phyloP scores from a whole-genome alignment of 163 green algal genomes.

The Coccomyxa subellipsoidea region DNA sequence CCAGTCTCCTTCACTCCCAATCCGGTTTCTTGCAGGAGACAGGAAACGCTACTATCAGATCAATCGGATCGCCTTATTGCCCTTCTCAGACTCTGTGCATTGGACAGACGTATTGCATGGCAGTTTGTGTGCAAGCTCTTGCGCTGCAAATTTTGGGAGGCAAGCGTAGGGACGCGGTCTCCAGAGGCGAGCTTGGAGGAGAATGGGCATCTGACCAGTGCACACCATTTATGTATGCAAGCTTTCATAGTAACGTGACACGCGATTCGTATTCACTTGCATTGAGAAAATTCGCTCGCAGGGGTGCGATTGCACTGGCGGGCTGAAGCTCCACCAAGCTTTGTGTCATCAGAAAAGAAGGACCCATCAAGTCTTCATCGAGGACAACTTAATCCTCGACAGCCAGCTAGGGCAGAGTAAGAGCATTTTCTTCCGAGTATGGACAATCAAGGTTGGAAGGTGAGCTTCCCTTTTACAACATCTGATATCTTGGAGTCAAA shows the following conservation, averaged over 20 bases:
- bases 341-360: too few species aligned
- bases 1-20: not conserved
- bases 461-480: not conserved
- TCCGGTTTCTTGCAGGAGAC: too few species aligned
- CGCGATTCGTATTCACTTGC: too few species aligned
- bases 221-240: too few species aligned
- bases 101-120: not conserved
- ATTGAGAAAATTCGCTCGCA: too few species aligned
- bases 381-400: not conserved
- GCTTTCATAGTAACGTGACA: too few species aligned
- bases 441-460: conserved; percentile 12
- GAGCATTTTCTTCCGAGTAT: not conserved
- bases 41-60: too few species aligned
- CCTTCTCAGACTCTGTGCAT: not conserved
- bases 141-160: not conserved
- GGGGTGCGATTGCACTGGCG: too few species aligned
- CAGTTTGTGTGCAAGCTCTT: too few species aligned
- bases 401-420: not conserved
- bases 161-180: not conserved
- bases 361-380: too few species aligned
- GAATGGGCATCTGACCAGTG: too few species aligned
- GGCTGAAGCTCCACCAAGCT: too few species aligned
- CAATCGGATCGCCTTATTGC: not conserved
- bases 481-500: not conserved
- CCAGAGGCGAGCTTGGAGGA: not conserved